phyloP scores from a whole-genome alignment of 352 stramenopile genomes.

The Phytophthora capsici region DNA sequence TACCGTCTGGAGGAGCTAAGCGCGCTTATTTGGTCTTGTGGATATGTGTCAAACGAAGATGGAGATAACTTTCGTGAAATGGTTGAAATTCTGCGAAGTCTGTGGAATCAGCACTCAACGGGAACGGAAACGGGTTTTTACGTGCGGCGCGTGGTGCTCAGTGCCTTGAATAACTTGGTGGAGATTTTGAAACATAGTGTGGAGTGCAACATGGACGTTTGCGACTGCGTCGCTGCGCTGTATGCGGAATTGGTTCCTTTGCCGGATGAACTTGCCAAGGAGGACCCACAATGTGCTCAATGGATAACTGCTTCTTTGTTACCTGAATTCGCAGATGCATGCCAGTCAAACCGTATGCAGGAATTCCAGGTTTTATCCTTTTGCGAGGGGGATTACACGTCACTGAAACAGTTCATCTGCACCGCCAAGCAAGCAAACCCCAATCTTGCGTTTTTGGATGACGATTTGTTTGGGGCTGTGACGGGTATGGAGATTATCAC shows the following conservation, averaged over 20 bases:
- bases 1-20: constrained; percentile 69
- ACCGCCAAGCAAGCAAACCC: constrained; percentile 67
- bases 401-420: constrained; percentile 74
- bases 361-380: constrained; percentile 68
- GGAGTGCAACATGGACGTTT: constrained; percentile 65
- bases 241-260: constrained; percentile 73
- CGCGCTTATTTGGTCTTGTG: constrained; percentile 73
- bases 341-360: constrained; percentile 54
- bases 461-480: constrained; percentile 71
- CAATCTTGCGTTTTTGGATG: constrained; percentile 71
- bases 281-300: constrained; percentile 76
- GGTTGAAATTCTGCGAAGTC: constrained; percentile 56
- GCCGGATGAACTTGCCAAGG: constrained; percentile 43
- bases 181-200: constrained; percentile 80
- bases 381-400: constrained; percentile 77
- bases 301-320: constrained; percentile 76
- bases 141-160: constrained; percentile 75
- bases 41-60: constrained; percentile 38
- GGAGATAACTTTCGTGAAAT: constrained; percentile 43
- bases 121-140: constrained; percentile 46
- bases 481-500: constrained; percentile 83
- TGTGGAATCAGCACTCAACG: constrained; percentile 37
- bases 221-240: constrained; percentile 69
- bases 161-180: constrained; percentile 78
- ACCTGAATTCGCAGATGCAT: constrained; percentile 76